Conservation (phyloP, 1,139 yeast genomes). For the Yamadazyma membranifaciens region DNA sequence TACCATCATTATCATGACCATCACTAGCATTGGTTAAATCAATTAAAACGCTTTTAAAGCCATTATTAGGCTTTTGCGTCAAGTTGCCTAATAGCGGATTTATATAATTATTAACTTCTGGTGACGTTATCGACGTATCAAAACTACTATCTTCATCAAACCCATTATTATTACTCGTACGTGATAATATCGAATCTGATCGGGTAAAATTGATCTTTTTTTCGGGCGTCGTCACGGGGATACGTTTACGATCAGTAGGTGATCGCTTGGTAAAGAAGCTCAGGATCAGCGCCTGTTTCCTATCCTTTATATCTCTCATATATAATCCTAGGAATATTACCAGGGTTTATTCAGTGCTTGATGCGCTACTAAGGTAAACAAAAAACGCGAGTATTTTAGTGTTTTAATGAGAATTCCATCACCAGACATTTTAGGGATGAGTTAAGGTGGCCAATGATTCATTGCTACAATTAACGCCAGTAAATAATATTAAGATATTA, state of each 20-base stretch:
- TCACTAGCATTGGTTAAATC: constrained; percentile 13
- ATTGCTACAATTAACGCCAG: too few species aligned
- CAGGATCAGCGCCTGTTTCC: constrained; percentile 17
- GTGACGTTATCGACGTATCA: constrained; percentile 31
- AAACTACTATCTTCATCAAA: constrained; percentile 28
- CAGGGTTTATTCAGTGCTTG: too few species aligned
- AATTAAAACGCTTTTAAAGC: constrained; percentile 6
- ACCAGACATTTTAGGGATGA: not conserved
- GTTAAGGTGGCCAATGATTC: too few species aligned
- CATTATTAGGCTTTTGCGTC: not conserved
- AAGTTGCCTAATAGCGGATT: constrained; percentile 20
- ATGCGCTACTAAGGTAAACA: constrained; percentile 3
- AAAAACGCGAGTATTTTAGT: too few species aligned
- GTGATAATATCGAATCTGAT: constrained; percentile 22
- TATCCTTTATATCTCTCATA: constrained; percentile 3
- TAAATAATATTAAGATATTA: too few species aligned
- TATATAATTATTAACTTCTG: constrained; percentile 28
- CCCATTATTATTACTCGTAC: constrained; percentile 18
- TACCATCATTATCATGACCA: not conserved
- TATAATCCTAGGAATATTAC: not conserved
- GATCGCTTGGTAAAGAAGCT: constrained; percentile 16
- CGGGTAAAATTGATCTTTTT: constrained; percentile 15
- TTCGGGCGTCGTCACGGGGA: constrained; percentile 19
- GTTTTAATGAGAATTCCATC: too few species aligned
- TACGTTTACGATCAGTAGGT: not conserved